Evolutionary conservation across 176 grass and related monocot species (phyloP).

Genomic region (Lolium rigidum): DNA sequence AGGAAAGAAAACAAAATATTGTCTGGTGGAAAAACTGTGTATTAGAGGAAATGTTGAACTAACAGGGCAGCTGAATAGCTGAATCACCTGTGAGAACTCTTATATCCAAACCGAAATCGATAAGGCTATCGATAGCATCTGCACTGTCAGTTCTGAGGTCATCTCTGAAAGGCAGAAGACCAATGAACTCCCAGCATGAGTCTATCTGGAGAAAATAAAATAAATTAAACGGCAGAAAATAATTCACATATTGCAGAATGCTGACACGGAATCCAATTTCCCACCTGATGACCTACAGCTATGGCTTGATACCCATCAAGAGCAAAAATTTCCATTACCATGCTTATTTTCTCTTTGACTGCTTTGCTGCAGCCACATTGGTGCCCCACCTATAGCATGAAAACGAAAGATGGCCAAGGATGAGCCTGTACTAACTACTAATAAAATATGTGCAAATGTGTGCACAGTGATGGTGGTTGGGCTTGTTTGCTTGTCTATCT

Average conservation of each 20-base stretch:
- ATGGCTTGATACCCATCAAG: slow-evolving; percentile 61
- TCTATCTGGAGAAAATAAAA: slow-evolving; percentile 40
- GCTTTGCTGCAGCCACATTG: slow-evolving; percentile 43
- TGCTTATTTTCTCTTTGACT: slow-evolving; percentile 51
- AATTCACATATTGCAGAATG: slow-evolving; percentile 6
- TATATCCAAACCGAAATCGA: slow-evolving; percentile 47
- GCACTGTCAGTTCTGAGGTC: slow-evolving; percentile 52
- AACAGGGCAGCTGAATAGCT: background rate
- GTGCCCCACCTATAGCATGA: slow-evolving; percentile 44
- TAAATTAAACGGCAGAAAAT: slow-evolving; percentile 8
- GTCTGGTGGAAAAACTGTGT: slow-evolving; percentile 19
- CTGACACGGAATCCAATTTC: slow-evolving; percentile 28
- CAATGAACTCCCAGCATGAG: slow-evolving; percentile 52
- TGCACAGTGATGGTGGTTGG: background rate
- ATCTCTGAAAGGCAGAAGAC: slow-evolving; percentile 59
- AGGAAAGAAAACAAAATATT: slow-evolving; percentile 32
- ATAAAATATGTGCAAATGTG: slow-evolving; percentile 25
- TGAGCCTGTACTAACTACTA: background rate
- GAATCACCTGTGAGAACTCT: slow-evolving; percentile 51
- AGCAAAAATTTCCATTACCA: slow-evolving; percentile 46
- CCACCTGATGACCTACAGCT: slow-evolving; percentile 55
- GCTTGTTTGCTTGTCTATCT: background rate
- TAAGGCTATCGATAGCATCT: slow-evolving; percentile 42
- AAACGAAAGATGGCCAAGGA: slow-evolving; percentile 34
- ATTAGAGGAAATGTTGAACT: slow-evolving; percentile 26